Evolutionary conservation across 371 early-diverging fungal species (phyloP), one percentile per base, ranked within the genome.

Genomic region (Encephalitozoon cuniculi): DNA sequence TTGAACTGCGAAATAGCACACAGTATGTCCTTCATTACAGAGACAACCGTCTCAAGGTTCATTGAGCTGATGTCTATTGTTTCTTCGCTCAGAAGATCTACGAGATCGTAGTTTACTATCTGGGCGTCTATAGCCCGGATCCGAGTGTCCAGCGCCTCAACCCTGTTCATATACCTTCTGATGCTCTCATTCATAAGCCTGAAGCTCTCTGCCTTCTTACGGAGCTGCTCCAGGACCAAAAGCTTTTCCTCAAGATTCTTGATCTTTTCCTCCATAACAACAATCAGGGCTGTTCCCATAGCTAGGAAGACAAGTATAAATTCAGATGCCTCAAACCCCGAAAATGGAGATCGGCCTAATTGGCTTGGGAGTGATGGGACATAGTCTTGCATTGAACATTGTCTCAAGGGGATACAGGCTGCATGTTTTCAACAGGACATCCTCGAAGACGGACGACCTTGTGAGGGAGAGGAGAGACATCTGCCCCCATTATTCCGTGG

Each of bases 321-420:
- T 34, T 15, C 39, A 28, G 18, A 9, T 28, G 18, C 30, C 15
- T 34, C 15, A 1, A 59, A 18, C 41, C 41, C 32, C 28, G 23
- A 23, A 11, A 26, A 54, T 54, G 43, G 71, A 71, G 55, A 41
- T 97, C 82, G 96, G 96, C 85, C 90, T 97, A 80, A 94, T 96
- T 84, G 97, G 97, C 83, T 88, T 97, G 85, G 97, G 96, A 85
- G 95, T 95, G 82, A 96, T 96, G 96, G 96, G 97, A 80, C 94
- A 94, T 86, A 96, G 94, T 88, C 87, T 97, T 78, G 91, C 95
- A 80, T 87, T 95, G 68, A 97, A 97, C 89, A 91, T 96, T 89
- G 90, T 91, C 85, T 95, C 95, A 84, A 89, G 95, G 80, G 95
- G 95, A 51, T 94, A 88, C 87, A 83, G 71, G 7, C 88, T 89